Conservation (phyloP, 192 early-diverging fungal species). For the Cladochytrium replicatum region DNA sequence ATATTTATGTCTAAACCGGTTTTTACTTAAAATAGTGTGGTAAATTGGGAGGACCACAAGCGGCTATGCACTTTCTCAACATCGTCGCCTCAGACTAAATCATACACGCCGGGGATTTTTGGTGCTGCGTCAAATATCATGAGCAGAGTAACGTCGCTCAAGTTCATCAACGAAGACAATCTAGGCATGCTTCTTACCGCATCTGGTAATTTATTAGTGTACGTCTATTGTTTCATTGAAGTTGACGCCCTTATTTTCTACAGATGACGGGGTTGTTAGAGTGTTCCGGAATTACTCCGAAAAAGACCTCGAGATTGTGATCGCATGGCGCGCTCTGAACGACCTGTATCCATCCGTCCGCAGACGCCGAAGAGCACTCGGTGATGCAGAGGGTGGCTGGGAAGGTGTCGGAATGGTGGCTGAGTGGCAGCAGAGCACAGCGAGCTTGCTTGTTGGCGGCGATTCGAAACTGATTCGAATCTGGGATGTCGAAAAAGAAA, state of each 20-base stretch:
- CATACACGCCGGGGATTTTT: not conserved
- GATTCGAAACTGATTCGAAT: slow-evolving; percentile 55
- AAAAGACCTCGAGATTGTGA: slow-evolving; percentile 50
- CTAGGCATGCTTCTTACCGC: slow-evolving; percentile 71
- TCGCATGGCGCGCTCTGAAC: slow-evolving; percentile 65
- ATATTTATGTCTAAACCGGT: too few relatives aligned
- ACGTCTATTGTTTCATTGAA: not conserved
- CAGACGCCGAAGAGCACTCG: too few relatives aligned
- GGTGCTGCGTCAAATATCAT: slow-evolving; percentile 1
- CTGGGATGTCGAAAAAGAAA: slow-evolving; percentile 73
- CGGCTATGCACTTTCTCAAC: too few relatives aligned
- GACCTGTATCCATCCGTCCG: slow-evolving; percentile 51
- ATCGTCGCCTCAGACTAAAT: too few relatives aligned
- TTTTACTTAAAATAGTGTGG: too few relatives aligned
- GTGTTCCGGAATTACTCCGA: slow-evolving; percentile 64
- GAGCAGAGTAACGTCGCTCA: slow-evolving; percentile 63
- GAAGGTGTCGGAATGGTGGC: slow-evolving; percentile 41
- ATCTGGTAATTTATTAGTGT: slow-evolving; percentile 47
- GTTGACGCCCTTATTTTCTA: not conserved
- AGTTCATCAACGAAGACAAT: slow-evolving; percentile 88
- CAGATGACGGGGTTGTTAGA: slow-evolving; percentile 69
- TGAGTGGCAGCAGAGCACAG: slow-evolving; percentile 73
- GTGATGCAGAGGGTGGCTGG: too few relatives aligned
- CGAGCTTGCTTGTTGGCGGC: slow-evolving; percentile 55
- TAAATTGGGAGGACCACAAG: too few relatives aligned